Conservation (phyloP, 345 rosid species). For the Hibiscus trionum region DNA sequence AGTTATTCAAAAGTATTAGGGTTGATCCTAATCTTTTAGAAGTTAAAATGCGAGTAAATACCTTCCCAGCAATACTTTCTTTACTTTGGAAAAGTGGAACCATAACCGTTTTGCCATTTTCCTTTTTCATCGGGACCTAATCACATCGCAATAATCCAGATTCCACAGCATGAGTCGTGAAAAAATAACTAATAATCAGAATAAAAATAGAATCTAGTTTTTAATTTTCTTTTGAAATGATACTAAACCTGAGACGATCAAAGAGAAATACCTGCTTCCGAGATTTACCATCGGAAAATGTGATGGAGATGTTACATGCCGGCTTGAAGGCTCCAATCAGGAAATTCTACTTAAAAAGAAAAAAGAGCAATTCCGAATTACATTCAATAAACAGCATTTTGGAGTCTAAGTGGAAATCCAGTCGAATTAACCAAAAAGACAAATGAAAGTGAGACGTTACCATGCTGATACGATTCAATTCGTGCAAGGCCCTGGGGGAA, state of each 20-base stretch:
- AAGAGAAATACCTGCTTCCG: conserved; percentile 62
- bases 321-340: conserved; percentile 96
- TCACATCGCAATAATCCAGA: conserved; percentile 11
- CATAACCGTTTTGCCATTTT: conserved; percentile 76
- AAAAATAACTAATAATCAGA: neutral
- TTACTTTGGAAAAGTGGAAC: conserved; percentile 86
- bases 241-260: neutral
- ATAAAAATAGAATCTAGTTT: neutral
- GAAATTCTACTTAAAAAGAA: conserved; percentile 45
- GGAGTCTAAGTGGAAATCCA: neutral
- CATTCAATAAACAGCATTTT: neutral
- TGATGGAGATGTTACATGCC: conserved; percentile 62
- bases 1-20: neutral
- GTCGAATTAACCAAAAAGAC: neutral
- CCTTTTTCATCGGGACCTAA: conserved; percentile 89
- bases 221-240: neutral
- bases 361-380: neutral
- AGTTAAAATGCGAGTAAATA: conserved; percentile 15
- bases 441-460: neutral
- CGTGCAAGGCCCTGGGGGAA: neutral
- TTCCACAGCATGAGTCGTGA: neutral
- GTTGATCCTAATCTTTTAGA: neutral
- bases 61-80: conserved; percentile 91
- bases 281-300: conserved; percentile 68
- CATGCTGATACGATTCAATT: neutral